These are phyloP conservation scores for Sporothrix humicola DNA, from an alignment of 2,329 filamentous ascomycete genomes.

Conservation along the genomic window DNA sequence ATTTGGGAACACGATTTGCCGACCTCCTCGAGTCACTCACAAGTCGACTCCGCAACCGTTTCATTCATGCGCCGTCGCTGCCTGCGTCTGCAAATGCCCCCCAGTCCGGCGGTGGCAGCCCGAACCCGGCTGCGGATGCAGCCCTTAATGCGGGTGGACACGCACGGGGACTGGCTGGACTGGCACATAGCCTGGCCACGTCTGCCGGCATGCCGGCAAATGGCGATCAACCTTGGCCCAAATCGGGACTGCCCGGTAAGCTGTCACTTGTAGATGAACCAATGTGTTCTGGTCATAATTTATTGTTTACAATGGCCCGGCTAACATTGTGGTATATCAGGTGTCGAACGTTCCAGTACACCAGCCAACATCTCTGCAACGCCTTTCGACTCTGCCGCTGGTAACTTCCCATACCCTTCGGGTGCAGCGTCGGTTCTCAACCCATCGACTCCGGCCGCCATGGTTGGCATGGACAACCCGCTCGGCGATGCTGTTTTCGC, in stretches of 20 bases:
- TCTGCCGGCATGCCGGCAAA: neutral
- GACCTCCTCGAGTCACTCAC: constrained; percentile 81
- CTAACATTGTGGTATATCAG: constrained; percentile 3
- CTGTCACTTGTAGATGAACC: too few relatives aligned
- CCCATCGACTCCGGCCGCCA: constrained; percentile 54
- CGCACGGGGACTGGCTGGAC: neutral
- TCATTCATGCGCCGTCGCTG: constrained; percentile 68
- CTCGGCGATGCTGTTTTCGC: constrained; percentile 51
- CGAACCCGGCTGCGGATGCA: constrained; percentile 1
- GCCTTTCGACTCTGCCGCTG: constrained; percentile 62
- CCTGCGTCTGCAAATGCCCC: constrained; percentile 37
- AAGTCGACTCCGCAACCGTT: constrained; percentile 72
- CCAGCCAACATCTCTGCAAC: constrained; percentile 66
- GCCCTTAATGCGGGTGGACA: constrained; percentile 18
- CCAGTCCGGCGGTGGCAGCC: constrained; percentile 21
- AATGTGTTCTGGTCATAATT: neutral
- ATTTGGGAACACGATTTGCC: constrained; percentile 82
- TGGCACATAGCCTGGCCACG: neutral
- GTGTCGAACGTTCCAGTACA: constrained; percentile 49
- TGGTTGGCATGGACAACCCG: constrained; percentile 42
- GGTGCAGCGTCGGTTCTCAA: constrained; percentile 56
- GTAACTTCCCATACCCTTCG: constrained; percentile 60
- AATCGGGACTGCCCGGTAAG: neutral
- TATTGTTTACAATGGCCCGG: neutral
- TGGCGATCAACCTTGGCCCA: constrained; percentile 17